Conservation (phyloP, 805 yeast genomes). For the Saturnispora zaruensis region DNA sequence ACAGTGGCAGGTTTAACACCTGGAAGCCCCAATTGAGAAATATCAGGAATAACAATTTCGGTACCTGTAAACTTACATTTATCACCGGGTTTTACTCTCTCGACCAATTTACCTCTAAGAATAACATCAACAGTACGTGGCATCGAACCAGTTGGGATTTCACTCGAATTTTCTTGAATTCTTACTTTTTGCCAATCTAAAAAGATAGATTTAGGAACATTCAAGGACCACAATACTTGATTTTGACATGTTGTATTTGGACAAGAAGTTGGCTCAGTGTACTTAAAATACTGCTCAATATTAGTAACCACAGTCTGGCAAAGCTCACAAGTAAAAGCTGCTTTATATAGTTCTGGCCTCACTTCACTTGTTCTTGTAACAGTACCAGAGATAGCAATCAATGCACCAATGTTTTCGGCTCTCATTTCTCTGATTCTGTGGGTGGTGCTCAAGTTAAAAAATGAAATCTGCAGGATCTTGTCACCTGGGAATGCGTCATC, state of each 20-base stretch:
- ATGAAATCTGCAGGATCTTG: constrained; percentile 79
- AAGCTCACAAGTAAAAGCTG: constrained; percentile 79
- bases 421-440: constrained; percentile 84
- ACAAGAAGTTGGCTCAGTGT: constrained; percentile 91
- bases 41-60: constrained; percentile 90
- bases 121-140: constrained; percentile 93
- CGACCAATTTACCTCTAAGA: constrained; percentile 88
- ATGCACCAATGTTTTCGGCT: constrained; percentile 79
- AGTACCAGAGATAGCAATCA: constrained; percentile 83
- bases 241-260: constrained; percentile 82
- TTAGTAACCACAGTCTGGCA: constrained; percentile 82
- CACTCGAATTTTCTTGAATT: constrained; percentile 92
- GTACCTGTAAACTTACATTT: constrained; percentile 90
- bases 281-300: constrained; percentile 86
- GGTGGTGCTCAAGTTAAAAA: constrained; percentile 74
- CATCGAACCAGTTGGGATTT: constrained; percentile 98
- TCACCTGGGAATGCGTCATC: constrained; percentile 43
- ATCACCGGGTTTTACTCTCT: constrained; percentile 95
- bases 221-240: constrained; percentile 76
- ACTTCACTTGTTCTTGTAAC: constrained; percentile 95
- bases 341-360: constrained; percentile 85
- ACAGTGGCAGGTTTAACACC: constrained; percentile 85
- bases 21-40: constrained; percentile 87
- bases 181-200: constrained; percentile 96
- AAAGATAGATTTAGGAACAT: constrained; percentile 76